These are phyloP conservation scores for Solanum bukasovii DNA, from an alignment of 257 asterid species.

Conservation along the genomic window DNA sequence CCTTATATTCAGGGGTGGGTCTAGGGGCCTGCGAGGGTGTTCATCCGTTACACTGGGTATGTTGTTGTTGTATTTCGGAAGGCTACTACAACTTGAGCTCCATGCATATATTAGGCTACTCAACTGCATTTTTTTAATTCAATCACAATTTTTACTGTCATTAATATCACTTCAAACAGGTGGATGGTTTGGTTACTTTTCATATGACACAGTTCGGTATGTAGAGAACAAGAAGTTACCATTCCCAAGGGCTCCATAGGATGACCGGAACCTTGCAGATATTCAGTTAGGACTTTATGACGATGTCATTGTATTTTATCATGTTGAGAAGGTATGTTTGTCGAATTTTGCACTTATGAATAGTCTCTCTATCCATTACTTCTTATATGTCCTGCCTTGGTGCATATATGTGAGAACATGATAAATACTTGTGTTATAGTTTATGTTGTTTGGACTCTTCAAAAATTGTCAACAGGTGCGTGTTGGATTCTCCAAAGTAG, in stretches of 20 bases:
- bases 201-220: slow-evolving; percentile 87
- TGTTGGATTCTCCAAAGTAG: neutral
- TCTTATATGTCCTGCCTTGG: neutral
- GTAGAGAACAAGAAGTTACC: slow-evolving; percentile 60
- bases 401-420: neutral
- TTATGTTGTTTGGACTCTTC: neutral
- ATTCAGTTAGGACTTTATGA: slow-evolving; percentile 88
- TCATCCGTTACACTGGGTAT: too few species aligned
- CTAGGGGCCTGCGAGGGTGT: neutral
- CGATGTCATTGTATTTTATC: slow-evolving; percentile 80
- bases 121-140: neutral
- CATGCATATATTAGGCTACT: neutral
- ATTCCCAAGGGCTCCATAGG: slow-evolving; percentile 56
- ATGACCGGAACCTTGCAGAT: slow-evolving; percentile 69
- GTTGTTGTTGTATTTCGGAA: neutral
- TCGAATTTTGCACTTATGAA: neutral
- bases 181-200: slow-evolving; percentile 95
- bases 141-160: neutral
- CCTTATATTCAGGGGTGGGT: neutral
- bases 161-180: slow-evolving; percentile 33
- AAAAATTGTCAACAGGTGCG: neutral
- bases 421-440: neutral
- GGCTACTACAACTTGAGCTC: neutral
- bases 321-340: neutral
- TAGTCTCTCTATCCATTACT: neutral